These are phyloP conservation scores for Colletotrichum spinosum DNA, from an alignment of 2,329 filamentous ascomycete species.

Conservation along the genomic window DNA sequence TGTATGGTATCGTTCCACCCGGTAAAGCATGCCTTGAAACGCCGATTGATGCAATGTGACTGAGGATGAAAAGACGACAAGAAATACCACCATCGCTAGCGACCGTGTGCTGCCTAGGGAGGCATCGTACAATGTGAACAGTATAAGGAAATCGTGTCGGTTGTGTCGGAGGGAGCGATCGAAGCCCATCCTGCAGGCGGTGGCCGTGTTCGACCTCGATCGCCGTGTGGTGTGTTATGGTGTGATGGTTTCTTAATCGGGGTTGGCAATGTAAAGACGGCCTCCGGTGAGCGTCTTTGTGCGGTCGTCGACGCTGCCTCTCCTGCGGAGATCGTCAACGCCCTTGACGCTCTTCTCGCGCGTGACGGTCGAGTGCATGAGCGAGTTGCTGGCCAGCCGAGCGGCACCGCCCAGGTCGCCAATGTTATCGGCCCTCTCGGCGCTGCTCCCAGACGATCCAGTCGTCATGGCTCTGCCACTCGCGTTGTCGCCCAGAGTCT, in stretches of 20 bases:
- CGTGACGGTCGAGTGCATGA: slow-evolving; percentile 67
- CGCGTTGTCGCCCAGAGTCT: slow-evolving; percentile 51
- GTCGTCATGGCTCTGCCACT: slow-evolving; percentile 64
- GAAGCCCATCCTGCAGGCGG: slow-evolving; percentile 16
- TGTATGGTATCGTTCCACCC: slow-evolving; percentile 36
- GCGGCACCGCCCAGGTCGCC: slow-evolving; percentile 64
- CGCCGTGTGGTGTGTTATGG: not conserved
- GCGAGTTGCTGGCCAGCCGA: slow-evolving; percentile 68
- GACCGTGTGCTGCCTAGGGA: slow-evolving; percentile 23
- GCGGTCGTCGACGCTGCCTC: slow-evolving; percentile 86
- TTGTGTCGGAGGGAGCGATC: not conserved
- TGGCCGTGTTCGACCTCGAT: slow-evolving; percentile 7
- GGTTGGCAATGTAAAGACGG: slow-evolving; percentile 87
- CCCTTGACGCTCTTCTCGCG: slow-evolving; percentile 75
- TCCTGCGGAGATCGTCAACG: slow-evolving; percentile 77
- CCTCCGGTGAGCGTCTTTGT: slow-evolving; percentile 77
- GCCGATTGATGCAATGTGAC: slow-evolving; percentile 30
- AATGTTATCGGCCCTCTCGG: slow-evolving; percentile 70
- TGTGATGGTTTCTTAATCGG: slow-evolving; percentile 64
- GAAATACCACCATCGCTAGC: slow-evolving; percentile 6
- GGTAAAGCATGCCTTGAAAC: slow-evolving; percentile 14
- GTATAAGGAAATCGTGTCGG: not conserved
- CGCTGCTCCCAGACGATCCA: slow-evolving; percentile 65
- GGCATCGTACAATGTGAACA: slow-evolving; percentile 26
- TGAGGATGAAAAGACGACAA: slow-evolving; percentile 11